Evolutionary conservation across 805 yeast genomes (phyloP).

Genomic region (Metschnikowia gelsemii): DNA sequence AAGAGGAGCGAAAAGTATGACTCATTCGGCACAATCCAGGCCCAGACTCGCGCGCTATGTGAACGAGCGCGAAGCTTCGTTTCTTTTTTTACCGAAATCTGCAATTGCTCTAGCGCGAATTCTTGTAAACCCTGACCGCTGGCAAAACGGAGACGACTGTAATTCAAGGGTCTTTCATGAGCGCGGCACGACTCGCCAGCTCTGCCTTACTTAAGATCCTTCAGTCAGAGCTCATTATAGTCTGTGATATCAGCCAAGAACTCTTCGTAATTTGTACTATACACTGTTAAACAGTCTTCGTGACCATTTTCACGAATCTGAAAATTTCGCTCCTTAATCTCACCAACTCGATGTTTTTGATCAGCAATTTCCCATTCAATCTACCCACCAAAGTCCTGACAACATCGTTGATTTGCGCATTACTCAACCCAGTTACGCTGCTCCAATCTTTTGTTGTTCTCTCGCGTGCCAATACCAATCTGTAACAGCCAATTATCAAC

Average conservation of each 20-base stretch:
- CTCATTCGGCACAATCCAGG: not conserved
- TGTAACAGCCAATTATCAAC: conserved; percentile 43
- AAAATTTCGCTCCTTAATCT: conserved; percentile 40
- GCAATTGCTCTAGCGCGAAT: too few species aligned
- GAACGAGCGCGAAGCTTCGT: too few species aligned
- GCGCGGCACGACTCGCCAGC: too few species aligned
- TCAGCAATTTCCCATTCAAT: conserved; percentile 41
- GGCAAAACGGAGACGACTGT: too few species aligned
- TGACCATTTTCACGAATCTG: conserved; percentile 44
- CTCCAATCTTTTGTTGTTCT: conserved; percentile 33
- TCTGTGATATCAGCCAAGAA: too few species aligned
- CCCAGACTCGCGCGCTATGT: too few species aligned
- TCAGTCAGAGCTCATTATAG: too few species aligned
- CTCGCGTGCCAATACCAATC: conserved; percentile 37
- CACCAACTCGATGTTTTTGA: conserved; percentile 37
- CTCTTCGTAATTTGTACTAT: not conserved
- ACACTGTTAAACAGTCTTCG: conserved; percentile 23
- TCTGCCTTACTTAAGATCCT: too few species aligned
- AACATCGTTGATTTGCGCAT: conserved; percentile 35
- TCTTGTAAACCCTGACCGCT: too few species aligned
- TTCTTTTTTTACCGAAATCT: not conserved
- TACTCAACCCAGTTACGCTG: conserved; percentile 36
- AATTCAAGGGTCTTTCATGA: too few species aligned
- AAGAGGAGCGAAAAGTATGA: not conserved
- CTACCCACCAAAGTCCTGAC: conserved; percentile 37